Conservation (phyloP, 2,329 filamentous ascomycete species). For the Alternaria postmessia region DNA sequence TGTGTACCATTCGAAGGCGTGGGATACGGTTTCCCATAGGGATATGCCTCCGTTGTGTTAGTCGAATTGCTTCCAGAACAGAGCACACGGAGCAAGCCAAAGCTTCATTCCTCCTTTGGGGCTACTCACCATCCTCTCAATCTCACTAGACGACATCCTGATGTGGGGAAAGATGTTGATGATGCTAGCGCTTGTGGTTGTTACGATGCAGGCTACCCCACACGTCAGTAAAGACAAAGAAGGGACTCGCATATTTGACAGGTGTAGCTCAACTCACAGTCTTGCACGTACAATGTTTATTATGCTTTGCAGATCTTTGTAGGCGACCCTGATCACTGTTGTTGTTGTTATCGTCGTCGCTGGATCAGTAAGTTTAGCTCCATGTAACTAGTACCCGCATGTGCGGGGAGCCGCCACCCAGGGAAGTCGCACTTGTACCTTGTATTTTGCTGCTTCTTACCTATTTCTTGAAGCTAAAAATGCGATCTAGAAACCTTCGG, state of each 20-base stretch:
- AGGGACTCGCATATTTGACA: constrained; percentile 1
- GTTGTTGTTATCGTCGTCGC: not conserved
- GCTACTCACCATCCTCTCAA: not conserved
- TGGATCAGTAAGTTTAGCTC: not conserved
- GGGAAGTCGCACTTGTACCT: not conserved
- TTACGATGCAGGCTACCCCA: not conserved
- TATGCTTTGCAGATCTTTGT: not conserved
- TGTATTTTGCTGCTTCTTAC: not conserved
- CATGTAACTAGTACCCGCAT: not conserved
- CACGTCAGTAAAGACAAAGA: not conserved
- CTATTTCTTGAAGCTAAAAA: not conserved
- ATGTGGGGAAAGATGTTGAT: not conserved
- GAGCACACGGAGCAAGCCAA: not conserved
- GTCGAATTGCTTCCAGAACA: no score
- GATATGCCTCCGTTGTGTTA: constrained; percentile 1
- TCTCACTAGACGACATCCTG: constrained; percentile 1
- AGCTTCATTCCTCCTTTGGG: not conserved
- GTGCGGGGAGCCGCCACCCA: constrained; percentile 3
- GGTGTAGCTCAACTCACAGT: not conserved
- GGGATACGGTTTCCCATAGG: constrained; percentile 3
- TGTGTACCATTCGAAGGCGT: not conserved
- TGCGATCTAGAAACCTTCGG: not conserved
- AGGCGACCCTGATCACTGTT: not conserved
- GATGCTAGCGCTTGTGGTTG: not conserved
- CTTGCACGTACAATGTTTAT: not conserved